A percentile compares a stretch with the other conserved stretches of the same genome.
Conservation (phyloP, 2,329 filamentous ascomycete species). For the Graphilbum sp. region DNA sequence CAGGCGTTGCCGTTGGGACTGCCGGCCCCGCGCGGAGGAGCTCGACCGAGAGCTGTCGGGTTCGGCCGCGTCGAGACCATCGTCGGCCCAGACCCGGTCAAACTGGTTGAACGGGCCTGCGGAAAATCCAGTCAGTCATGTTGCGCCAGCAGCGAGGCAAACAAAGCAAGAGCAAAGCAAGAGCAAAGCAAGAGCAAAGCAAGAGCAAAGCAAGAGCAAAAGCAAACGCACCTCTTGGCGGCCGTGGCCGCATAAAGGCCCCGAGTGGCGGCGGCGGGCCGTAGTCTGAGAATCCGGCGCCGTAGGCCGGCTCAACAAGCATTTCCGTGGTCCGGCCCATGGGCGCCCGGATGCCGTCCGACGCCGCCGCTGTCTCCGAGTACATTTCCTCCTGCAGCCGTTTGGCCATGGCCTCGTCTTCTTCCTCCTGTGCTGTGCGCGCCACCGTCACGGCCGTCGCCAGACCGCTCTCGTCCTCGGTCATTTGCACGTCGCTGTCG, state of each 20-base stretch:
- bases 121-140: not conserved
- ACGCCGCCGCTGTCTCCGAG: slow-evolving; percentile 13
- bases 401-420: slow-evolving; percentile 86
- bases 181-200: too few species aligned
- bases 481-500: slow-evolving; percentile 19
- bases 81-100: slow-evolving; percentile 22
- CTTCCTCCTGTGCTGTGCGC: slow-evolving; percentile 48
- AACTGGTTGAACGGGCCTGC: slow-evolving; percentile 18
- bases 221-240: not conserved
- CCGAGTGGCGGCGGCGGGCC: too few species aligned
- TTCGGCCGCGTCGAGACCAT: slow-evolving; percentile 3
- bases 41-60: slow-evolving; percentile 5
- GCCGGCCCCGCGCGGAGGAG: not conserved
- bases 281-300: slow-evolving; percentile 14
- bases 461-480: slow-evolving; percentile 15
- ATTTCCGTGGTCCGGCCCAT: slow-evolving; percentile 87
- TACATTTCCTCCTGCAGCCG: slow-evolving; percentile 88
- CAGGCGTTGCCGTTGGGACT: slow-evolving; percentile 33
- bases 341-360: slow-evolving; percentile 64
- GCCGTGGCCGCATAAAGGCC: too few species aligned
- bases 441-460: slow-evolving; percentile 23
- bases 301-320: slow-evolving; percentile 56
- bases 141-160: too few species aligned
- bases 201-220: too few species aligned
- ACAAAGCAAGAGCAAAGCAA: too few species aligned